Conservation (phyloP, 768 basidiomycete genomes). For the Termitomyces sp. region DNA sequence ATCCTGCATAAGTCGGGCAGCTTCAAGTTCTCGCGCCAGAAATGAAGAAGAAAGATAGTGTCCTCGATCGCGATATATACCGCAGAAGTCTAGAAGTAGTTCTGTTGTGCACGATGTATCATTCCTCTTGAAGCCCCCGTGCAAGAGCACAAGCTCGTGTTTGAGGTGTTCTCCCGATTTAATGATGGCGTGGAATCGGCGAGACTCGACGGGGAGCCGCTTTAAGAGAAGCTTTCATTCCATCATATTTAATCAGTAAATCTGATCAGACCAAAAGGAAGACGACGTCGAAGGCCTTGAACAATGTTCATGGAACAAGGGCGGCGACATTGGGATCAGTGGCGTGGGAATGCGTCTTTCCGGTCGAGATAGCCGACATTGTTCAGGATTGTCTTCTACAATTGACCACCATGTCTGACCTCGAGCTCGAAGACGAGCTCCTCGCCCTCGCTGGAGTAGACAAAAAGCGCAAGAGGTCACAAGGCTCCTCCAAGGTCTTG, state of each 20-base stretch:
- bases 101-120: not conserved
- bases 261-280: not conserved
- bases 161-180: no score
- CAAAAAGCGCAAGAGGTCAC: constrained; percentile 58
- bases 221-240: not conserved
- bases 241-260: not conserved
- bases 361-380: not conserved
- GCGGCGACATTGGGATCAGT: not conserved
- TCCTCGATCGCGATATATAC: no score
- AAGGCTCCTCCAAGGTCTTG: constrained; percentile 33
- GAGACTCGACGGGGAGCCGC: not conserved
- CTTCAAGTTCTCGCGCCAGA: not conserved
- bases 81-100: not conserved
- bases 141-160: no score
- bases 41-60: not conserved
- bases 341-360: constrained; percentile 6
- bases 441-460: constrained; percentile 75
- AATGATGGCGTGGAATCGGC: not conserved
- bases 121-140: no score
- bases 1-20: not conserved
- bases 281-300: not conserved
- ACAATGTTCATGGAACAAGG: not conserved
- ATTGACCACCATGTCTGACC: constrained; percentile 36
- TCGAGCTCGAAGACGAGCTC: constrained; percentile 63
- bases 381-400: constrained; percentile 1